phyloP scores from a whole-genome alignment of 2,329 filamentous ascomycete genomes.

The Chrysoporthe austroafricana region DNA sequence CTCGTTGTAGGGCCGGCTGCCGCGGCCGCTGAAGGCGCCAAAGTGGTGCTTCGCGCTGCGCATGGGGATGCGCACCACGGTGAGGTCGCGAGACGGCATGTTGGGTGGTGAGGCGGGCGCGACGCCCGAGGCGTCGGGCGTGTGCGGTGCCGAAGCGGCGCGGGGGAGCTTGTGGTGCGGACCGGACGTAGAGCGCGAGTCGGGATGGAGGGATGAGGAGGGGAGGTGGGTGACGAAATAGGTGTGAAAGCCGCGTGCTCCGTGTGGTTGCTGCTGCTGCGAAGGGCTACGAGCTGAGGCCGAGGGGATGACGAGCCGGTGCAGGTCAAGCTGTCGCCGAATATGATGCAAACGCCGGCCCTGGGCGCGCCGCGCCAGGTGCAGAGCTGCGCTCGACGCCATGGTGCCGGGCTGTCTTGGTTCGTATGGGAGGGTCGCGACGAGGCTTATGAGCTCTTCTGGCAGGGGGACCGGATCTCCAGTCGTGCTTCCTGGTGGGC shows the following conservation, averaged over 20 bases:
- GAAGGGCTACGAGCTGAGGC: not conserved
- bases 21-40: slow-evolving; percentile 77
- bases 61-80: slow-evolving; percentile 92
- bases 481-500: slow-evolving; percentile 3
- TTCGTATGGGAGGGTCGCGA: slow-evolving; percentile 35
- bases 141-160: slow-evolving; percentile 81
- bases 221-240: slow-evolving; percentile 98
- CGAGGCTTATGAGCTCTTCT: slow-evolving; percentile 35
- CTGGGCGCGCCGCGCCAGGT: slow-evolving; percentile 14
- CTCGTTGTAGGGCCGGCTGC: slow-evolving; percentile 87
- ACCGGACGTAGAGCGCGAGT: slow-evolving; percentile 66
- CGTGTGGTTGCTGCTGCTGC: slow-evolving; percentile 21
- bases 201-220: slow-evolving; percentile 89
- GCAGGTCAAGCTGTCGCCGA: slow-evolving; percentile 17
- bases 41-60: slow-evolving; percentile 96
- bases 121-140: slow-evolving; percentile 56
- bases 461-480: slow-evolving; percentile 29
- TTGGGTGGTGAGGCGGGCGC: slow-evolving; percentile 63
- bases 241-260: slow-evolving; percentile 73
- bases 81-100: slow-evolving; percentile 73
- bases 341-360: slow-evolving; percentile 20
- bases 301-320: not conserved
- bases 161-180: slow-evolving; percentile 86
- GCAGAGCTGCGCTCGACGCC: slow-evolving; percentile 11
- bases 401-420: slow-evolving; percentile 9